Evolutionary conservation across 2,329 filamentous ascomycete genomes (phyloP), one percentile per base, ranked within the genome.

Genomic region (Chaetomiaceae sp.): DNA sequence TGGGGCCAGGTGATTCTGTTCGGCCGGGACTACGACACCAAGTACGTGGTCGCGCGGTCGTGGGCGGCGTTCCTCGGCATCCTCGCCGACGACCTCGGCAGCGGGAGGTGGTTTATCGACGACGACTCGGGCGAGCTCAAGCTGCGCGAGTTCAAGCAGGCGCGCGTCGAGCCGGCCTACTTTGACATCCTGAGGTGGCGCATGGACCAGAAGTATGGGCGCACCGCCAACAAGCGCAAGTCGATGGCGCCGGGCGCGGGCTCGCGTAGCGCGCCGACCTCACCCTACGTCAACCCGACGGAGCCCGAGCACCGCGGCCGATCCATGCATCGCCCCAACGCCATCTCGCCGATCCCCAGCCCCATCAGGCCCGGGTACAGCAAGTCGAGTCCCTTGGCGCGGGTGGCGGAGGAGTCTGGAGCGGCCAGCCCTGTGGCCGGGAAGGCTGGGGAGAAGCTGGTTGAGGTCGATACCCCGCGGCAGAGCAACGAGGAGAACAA

Each of bases 1-100:
- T 99, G 94, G 92, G 94, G 94, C 50, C 94, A 99, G 69, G 84
- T 99, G 61, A 96, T 99, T 65, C 80, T 99, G 57, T 96, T 95
- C 69, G 94, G 94, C 47, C 89, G 94, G 56, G 94, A 99, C 73
- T 99, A 96, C 72, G 94, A 99, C 68, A 96, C 89, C 72, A 99
- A 99, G 75, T 99, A 96, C 67, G 94, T 99, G 6, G 81, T 99
- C 53, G 89, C 94, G 27, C 84, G 89, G 57, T 97, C 92, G 1
- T 99, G 94, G 94, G 83, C 85, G 15, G 81, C 87, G 9, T 91
- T 99, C 67, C 73, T 99, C 19, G 91, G 91, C 47, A 82, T 85
- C 29, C 82, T 96, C 6, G 91, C 94, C 27, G 94, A 99, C 66
- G 94, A 99, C 66, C 76, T 99, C 64, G 84, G 82, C 73, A 94